Evolutionary conservation across 176 grass and related monocot genomes (phyloP).

Genomic region (Triticum urartu): DNA sequence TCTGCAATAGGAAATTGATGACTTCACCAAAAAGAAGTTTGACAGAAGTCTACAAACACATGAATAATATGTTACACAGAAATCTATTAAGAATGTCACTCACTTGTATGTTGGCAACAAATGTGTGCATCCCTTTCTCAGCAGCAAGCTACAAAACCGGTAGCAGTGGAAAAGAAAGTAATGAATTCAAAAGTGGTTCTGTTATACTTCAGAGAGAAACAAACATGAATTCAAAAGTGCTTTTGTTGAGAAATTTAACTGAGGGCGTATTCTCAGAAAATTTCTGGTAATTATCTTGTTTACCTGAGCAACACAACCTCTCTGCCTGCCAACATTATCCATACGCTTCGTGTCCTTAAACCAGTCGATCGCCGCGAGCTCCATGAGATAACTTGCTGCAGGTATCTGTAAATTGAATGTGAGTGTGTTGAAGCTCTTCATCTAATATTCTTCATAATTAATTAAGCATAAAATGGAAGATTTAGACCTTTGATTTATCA

Average conservation of each 20-base stretch:
- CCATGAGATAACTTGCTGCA: conserved; percentile 76
- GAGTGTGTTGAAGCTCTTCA: conserved; percentile 4
- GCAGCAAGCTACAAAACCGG: conserved; percentile 68
- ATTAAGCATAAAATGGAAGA: conserved; percentile 6
- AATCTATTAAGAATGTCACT: neutral
- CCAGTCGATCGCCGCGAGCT: conserved; percentile 87
- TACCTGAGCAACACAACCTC: conserved; percentile 82
- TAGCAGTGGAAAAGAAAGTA: neutral
- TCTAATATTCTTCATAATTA: neutral
- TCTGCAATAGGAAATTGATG: conserved; percentile 38
- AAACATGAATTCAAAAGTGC: neutral
- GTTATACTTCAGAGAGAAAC: neutral
- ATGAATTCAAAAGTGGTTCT: neutral
- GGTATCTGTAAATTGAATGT: conserved; percentile 56
- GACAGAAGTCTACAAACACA: neutral
- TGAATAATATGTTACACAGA: neutral
- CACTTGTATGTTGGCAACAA: conserved; percentile 87
- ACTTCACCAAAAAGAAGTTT: conserved; percentile 2
- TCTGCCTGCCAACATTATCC: conserved; percentile 75
- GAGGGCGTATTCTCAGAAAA: neutral
- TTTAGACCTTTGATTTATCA: conserved; percentile 92
- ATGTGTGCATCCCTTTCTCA: conserved; percentile 78
- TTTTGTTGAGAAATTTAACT: neutral
- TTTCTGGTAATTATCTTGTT: neutral
- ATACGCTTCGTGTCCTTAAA: conserved; percentile 81